Evolutionary conservation across 108 stramenopile species (phyloP).

Genomic region (Skeletonema potamos): DNA sequence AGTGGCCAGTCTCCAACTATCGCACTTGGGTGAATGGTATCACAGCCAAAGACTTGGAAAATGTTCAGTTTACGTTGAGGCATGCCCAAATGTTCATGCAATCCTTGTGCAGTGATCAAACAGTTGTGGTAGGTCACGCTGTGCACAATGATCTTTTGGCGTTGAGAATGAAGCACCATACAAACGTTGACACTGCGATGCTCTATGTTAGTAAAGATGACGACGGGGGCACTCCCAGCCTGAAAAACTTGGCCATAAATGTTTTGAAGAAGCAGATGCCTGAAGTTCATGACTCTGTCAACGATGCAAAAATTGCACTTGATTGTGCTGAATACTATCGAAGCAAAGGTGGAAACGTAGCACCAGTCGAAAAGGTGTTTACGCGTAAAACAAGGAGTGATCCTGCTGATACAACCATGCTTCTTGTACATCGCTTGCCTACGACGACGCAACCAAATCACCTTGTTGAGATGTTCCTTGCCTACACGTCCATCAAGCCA

Average conservation of each 20-base stretch:
- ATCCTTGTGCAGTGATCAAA: conserved; percentile 88
- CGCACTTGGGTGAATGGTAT: conserved; percentile 94
- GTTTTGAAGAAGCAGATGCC: conserved; percentile 76
- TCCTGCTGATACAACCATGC: conserved; percentile 30
- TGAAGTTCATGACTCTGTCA: conserved; percentile 83
- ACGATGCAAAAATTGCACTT: conserved; percentile 80
- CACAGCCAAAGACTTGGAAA: conserved; percentile 70
- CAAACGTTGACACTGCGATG: conserved; percentile 86
- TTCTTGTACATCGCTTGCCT: conserved; percentile 87
- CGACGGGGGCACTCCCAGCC: conserved; percentile 56
- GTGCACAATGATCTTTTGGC: conserved; percentile 90
- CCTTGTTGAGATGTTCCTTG: conserved; percentile 70
- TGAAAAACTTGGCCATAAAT: conserved; percentile 69
- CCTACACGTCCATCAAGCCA: conserved; percentile 62
- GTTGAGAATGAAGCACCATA: conserved; percentile 83
- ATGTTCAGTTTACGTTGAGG: conserved; percentile 86
- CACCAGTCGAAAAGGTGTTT: conserved; percentile 49
- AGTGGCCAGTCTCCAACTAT: conserved; percentile 89
- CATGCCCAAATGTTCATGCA: conserved; percentile 95
- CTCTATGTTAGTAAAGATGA: conserved; percentile 58
- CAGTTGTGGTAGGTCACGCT: conserved; percentile 93
- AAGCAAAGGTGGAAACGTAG: conserved; percentile 58
- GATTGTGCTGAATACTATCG: conserved; percentile 52
- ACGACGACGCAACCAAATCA: conserved; percentile 45
- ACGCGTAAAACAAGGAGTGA: conserved; percentile 34